phyloP scores from a whole-genome alignment of 257 asterid genomes.

The Perilla frutescens region DNA sequence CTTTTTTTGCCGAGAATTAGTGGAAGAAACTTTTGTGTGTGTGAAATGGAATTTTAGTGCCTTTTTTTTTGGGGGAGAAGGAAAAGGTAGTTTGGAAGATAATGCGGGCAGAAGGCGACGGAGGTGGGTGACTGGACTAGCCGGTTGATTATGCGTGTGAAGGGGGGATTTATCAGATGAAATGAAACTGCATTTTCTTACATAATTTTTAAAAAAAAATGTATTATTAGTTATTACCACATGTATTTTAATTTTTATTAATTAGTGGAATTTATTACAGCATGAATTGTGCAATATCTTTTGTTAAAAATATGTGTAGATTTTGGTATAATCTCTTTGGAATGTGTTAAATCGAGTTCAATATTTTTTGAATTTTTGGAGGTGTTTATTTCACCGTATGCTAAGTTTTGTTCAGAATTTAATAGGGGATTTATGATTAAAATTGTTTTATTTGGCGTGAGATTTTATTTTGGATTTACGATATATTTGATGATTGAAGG shows the following conservation, averaged over 20 bases:
- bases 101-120: constrained; percentile 43
- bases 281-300: too few relatives aligned
- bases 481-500: not conserved
- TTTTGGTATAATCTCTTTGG: not conserved
- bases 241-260: too few relatives aligned
- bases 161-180: constrained; percentile 36
- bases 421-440: not conserved
- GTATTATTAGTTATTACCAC: too few relatives aligned
- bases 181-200: not conserved
- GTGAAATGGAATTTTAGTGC: constrained; percentile 16
- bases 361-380: not conserved
- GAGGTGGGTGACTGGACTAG: constrained; percentile 45
- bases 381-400: too few relatives aligned
- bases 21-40: not conserved
- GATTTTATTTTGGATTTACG: not conserved
- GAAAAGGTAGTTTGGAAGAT: constrained; percentile 16
- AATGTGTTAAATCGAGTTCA: not conserved
- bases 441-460: not conserved
- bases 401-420: not conserved
- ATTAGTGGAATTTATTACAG: too few relatives aligned
- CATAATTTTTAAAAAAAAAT: not conserved
- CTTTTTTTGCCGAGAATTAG: not conserved
- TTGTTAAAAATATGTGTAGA: not conserved
- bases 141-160: constrained; percentile 38
- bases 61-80: constrained; percentile 14